Evolutionary conservation across 768 basidiomycete species (phyloP).

Genomic region (Rhizopogon vinicolor): DNA sequence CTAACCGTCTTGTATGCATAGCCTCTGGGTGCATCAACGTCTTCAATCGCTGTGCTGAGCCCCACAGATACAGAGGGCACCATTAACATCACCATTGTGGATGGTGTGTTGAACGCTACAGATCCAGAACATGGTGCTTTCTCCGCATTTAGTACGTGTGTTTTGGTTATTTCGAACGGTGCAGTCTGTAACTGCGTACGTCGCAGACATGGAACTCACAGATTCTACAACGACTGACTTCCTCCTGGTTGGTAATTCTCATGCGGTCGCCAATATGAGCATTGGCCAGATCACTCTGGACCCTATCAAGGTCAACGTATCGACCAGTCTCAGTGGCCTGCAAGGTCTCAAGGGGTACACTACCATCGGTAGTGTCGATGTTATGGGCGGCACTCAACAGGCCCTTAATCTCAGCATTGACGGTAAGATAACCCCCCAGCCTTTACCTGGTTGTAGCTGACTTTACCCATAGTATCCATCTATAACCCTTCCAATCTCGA

Average conservation of each 20-base stretch:
- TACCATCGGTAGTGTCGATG: slow-evolving; percentile 56
- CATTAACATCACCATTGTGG: slow-evolving; percentile 58
- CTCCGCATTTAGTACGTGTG: slow-evolving; percentile 51
- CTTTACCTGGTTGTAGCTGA: not conserved
- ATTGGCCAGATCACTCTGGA: slow-evolving; percentile 66
- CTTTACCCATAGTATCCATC: slow-evolving; percentile 43
- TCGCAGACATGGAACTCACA: slow-evolving; percentile 53
- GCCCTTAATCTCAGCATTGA: slow-evolving; percentile 57
- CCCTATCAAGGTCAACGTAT: slow-evolving; percentile 68
- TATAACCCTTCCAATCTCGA: slow-evolving; percentile 66
- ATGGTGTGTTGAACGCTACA: slow-evolving; percentile 48
- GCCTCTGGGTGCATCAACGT: slow-evolving; percentile 63
- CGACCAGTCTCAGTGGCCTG: slow-evolving; percentile 55
- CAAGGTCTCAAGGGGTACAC: slow-evolving; percentile 55
- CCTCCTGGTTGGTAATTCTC: slow-evolving; percentile 53
- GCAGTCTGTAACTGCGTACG: not conserved
- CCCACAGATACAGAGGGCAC: slow-evolving; percentile 53
- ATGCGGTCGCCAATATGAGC: slow-evolving; percentile 54
- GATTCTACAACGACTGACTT: slow-evolving; percentile 44
- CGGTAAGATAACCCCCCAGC: slow-evolving; percentile 30
- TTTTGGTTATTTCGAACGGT: not conserved
- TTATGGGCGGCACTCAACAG: slow-evolving; percentile 55
- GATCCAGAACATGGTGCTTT: slow-evolving; percentile 46
- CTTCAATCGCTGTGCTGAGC: slow-evolving; percentile 48
- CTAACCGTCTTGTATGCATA: slow-evolving; percentile 19